Percentiles rank a stretch among this genome's conserved stretches.
Conservation (phyloP, 2,329 filamentous ascomycete genomes). For the Fusarium pseudocircinatum region DNA sequence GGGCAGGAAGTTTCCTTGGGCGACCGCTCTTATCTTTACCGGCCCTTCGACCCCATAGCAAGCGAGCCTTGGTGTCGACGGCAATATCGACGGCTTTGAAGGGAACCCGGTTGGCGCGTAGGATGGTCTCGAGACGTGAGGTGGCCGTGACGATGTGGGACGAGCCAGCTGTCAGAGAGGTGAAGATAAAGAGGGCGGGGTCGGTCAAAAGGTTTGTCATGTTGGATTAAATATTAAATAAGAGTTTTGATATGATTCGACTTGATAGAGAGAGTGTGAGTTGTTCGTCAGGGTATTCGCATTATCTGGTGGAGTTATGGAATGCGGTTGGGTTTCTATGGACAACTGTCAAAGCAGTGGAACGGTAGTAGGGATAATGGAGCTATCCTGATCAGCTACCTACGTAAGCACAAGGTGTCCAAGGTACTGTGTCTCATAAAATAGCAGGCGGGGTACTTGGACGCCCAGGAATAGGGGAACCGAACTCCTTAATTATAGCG, state of each 20-base stretch:
- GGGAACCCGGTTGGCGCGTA: slow-evolving; percentile 92
- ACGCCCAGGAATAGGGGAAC: slow-evolving; percentile 29
- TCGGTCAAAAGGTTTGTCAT: slow-evolving; percentile 65
- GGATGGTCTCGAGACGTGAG: slow-evolving; percentile 93
- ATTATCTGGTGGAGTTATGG: slow-evolving; percentile 22
- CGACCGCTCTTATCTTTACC: slow-evolving; percentile 74
- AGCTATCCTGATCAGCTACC: slow-evolving; percentile 13
- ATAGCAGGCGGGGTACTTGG: background rate
- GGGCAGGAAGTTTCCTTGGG: slow-evolving; percentile 80
- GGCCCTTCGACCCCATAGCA: slow-evolving; percentile 86
- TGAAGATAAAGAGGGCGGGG: slow-evolving; percentile 90
- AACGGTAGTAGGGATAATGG: slow-evolving; percentile 7
- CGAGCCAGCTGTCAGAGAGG: slow-evolving; percentile 92
- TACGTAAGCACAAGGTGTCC: slow-evolving; percentile 20
- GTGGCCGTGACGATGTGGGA: slow-evolving; percentile 97
- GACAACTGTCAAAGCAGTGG: slow-evolving; percentile 10
- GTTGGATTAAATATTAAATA: slow-evolving; percentile 22
- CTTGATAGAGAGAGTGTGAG: background rate
- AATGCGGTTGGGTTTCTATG: slow-evolving; percentile 5
- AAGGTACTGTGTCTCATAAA: background rate
- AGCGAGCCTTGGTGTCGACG: slow-evolving; percentile 86
- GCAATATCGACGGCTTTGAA: slow-evolving; percentile 94
- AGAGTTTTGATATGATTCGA: background rate
- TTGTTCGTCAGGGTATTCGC: slow-evolving; percentile 21
- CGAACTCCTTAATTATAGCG: slow-evolving; percentile 35